Percentiles rank a stretch among this genome's conserved stretches.
phyloP scores from a whole-genome alignment of 2,329 filamentous ascomycete genomes.

The Arthrobotrys musiformis region DNA sequence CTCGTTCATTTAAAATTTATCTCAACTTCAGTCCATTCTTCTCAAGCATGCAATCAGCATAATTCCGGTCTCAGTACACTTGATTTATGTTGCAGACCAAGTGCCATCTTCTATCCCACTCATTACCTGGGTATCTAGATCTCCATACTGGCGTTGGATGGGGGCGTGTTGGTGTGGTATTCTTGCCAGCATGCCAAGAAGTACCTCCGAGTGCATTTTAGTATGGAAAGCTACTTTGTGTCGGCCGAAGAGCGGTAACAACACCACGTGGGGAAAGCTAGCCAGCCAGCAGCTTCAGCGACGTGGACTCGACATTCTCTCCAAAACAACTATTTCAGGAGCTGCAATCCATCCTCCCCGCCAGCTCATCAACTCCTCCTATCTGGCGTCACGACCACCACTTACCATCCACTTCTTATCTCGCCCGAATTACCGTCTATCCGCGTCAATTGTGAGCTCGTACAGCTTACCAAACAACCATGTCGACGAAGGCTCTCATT shows the following conservation, averaged over 20 bases:
- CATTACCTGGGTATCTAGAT: no score
- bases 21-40: no score
- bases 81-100: no score
- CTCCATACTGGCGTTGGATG: no score
- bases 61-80: no score
- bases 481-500: constrained; percentile 88
- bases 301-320: constrained; percentile 21
- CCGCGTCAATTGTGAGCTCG: constrained; percentile 26
- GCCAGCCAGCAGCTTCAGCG: constrained; percentile 35
- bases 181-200: background rate
- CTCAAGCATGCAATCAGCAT: no score
- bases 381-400: background rate
- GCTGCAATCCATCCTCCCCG: constrained; percentile 20
- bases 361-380: constrained; percentile 38
- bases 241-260: constrained; percentile 28
- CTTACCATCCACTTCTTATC: background rate
- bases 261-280: constrained; percentile 51
- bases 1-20: no score
- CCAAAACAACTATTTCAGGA: constrained; percentile 33
- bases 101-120: no score
- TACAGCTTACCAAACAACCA: constrained; percentile 10
- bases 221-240: background rate
- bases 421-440: background rate
- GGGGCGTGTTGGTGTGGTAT: constrained; percentile 29
- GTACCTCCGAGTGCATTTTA: background rate